Conservation (phyloP, 2,329 filamentous ascomycete genomes). For the Aspergillus vadensis region DNA sequence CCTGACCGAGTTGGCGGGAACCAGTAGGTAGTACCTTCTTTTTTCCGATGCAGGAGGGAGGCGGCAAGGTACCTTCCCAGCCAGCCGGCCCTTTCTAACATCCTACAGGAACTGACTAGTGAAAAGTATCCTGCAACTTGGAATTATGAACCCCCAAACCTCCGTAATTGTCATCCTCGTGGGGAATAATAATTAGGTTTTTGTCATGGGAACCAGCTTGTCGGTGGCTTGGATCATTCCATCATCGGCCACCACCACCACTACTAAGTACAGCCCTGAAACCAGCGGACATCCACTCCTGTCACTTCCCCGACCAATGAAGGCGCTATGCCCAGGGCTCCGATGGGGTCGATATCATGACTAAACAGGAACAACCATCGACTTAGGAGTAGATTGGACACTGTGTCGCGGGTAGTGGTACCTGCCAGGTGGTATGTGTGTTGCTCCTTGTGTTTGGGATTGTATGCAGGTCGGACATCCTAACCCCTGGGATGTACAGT, state of each 20-base stretch:
- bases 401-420: background rate
- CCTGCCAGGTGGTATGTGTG: background rate
- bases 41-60: background rate
- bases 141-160: background rate
- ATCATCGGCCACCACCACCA: background rate
- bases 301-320: constrained; percentile 1
- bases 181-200: background rate
- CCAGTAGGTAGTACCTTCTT: too few relatives aligned
- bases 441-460: background rate
- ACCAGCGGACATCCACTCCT: background rate
- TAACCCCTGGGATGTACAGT: background rate
- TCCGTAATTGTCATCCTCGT: background rate
- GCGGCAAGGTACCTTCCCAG: background rate
- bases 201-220: background rate
- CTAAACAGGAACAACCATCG: background rate
- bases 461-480: background rate
- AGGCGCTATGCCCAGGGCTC: background rate
- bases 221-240: background rate
- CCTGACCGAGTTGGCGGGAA: background rate
- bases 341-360: background rate
- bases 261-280: background rate
- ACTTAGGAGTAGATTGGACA: background rate
- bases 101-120: background rate
- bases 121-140: background rate
- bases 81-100: background rate